Percentiles rank a stretch among this genome's conserved stretches.
Evolutionary conservation across 345 rosid species (phyloP).

Genomic region (Stellera chamaejasme): DNA sequence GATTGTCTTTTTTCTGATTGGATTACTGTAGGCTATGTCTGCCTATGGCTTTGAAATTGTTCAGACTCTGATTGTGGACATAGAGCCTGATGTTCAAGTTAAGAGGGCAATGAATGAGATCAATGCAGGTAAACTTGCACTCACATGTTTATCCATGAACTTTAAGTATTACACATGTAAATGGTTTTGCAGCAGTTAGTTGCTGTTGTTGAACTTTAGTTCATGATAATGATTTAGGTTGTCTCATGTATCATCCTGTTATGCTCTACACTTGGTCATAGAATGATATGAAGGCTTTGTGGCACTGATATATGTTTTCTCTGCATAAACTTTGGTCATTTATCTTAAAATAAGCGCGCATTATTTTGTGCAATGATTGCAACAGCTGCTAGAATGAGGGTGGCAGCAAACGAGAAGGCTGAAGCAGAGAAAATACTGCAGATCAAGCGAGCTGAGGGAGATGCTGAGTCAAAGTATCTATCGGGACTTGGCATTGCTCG

Average conservation of each 20-base stretch:
- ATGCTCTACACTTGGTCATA: too few species aligned
- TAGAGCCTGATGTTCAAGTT: slow-evolving; percentile 67
- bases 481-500: slow-evolving; percentile 43
- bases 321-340: too few species aligned
- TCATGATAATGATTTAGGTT: too few species aligned
- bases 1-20: neutral
- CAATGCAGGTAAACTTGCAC: slow-evolving; percentile 41
- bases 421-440: slow-evolving; percentile 49
- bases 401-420: slow-evolving; percentile 44
- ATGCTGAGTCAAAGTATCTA: slow-evolving; percentile 40
- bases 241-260: too few species aligned
- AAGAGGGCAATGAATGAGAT: slow-evolving; percentile 79
- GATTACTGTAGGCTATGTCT: slow-evolving; percentile 47
- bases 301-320: too few species aligned
- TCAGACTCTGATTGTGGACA: slow-evolving; percentile 75
- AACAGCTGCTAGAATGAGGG: slow-evolving; percentile 45
- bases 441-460: slow-evolving; percentile 50
- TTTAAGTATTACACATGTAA: neutral
- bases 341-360: too few species aligned
- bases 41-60: slow-evolving; percentile 73
- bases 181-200: neutral
- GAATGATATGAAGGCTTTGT: too few species aligned
- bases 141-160: neutral
- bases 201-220: too few species aligned
- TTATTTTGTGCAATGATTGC: neutral